Percentiles rank a stretch among this genome's conserved stretches.
Conservation (phyloP, 768 basidiomycete genomes). For the Boletus eberwhitei region DNA sequence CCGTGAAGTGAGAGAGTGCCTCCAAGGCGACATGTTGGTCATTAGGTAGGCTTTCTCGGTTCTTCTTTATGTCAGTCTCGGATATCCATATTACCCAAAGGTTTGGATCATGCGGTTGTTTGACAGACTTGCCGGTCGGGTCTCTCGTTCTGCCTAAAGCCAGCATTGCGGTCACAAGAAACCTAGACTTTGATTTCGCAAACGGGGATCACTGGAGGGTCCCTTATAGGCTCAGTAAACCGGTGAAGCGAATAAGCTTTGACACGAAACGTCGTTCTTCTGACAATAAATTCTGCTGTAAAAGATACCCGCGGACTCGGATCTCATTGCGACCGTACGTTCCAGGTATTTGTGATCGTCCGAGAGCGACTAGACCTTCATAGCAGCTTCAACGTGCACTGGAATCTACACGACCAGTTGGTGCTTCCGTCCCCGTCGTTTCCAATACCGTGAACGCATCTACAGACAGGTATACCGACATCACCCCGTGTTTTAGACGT, state of each 20-base stretch:
- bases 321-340: conserved; percentile 50
- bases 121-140: conserved; percentile 68
- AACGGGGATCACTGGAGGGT: conserved; percentile 36
- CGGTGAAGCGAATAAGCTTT: conserved; percentile 37
- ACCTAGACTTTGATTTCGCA: conserved; percentile 73
- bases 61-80: background rate
- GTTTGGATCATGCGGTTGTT: conserved; percentile 77
- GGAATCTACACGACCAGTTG: conserved; percentile 41
- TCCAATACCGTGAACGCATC: conserved; percentile 63
- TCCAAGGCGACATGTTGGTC: conserved; percentile 57
- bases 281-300: background rate
- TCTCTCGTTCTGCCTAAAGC: conserved; percentile 69
- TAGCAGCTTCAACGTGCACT: conserved; percentile 47
- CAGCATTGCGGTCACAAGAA: conserved; percentile 66
- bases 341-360: background rate
- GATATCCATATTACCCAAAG: conserved; percentile 34
- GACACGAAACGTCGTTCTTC: background rate
- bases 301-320: conserved; percentile 59
- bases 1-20: conserved; percentile 72
- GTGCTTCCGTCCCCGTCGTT: conserved; percentile 37
- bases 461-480: conserved; percentile 60
- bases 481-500: background rate
- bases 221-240: conserved; percentile 68
- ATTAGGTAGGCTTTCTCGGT: conserved; percentile 36
- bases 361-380: conserved; percentile 4